Evolutionary conservation across 179 eudicot species (phyloP), one percentile per base, ranked within the genome.

Genomic region (Beta macrorhiza): DNA sequence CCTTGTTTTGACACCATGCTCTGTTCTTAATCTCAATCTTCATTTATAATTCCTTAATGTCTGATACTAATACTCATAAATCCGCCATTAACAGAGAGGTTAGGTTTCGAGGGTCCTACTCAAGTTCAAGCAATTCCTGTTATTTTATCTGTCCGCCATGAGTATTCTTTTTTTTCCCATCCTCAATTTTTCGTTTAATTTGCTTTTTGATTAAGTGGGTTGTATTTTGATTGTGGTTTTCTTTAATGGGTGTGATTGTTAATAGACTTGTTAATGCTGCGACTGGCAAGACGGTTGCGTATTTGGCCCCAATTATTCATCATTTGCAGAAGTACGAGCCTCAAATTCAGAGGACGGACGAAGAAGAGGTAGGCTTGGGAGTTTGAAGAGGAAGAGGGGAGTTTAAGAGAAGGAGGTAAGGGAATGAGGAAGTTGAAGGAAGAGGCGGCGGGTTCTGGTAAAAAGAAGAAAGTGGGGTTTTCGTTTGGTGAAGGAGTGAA

Each of bases 301-400:
- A 96, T 89, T 83, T 96, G 81, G 98, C 98, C 77, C 97, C 99
- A n/a, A 87, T 96, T 81, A 86, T 96, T 87, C 97, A 96, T 88
- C 91, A 90, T 78, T 90, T 96, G 95, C 92, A 90, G 81, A 86
- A 78, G 78, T 83, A 81, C 78, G 81, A 87, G 81, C 87, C 88
- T 74, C 83, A 92, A 68, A 85, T 95, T 85, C 88, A 90, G 90
- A 91, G 98, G 78, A 57, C 90, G 29, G 94, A 94, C 85, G 99
- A 29, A 29, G 32, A 29, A 29, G 32, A 29, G 32, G 32, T 29
- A 29, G 32, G 32, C 1, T 29, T 29, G 32, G 32, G 32, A 29
- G 32, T 29, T 29, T 29, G 32, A 29, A 29, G 32, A 29, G 32
- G 32, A 25, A 25, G 25, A 0, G 25, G 25, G 25, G 25, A 25